Conservation (phyloP, 2,329 filamentous ascomycete species). For the Fonsecaea monophora region DNA sequence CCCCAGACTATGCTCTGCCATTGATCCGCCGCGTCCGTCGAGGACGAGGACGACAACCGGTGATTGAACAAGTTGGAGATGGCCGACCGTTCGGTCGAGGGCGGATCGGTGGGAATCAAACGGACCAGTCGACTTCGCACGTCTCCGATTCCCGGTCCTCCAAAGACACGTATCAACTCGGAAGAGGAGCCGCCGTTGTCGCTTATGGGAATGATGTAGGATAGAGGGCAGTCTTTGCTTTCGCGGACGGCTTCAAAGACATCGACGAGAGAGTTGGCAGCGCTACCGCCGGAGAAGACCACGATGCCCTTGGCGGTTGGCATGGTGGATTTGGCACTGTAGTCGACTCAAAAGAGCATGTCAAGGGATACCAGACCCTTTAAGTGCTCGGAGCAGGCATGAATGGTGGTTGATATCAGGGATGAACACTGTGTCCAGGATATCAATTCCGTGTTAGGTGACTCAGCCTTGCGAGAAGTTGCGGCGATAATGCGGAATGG, state of each 20-base stretch:
- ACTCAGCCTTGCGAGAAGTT: neutral
- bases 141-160: slow-evolving; percentile 85
- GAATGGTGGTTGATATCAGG: neutral
- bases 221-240: slow-evolving; percentile 71
- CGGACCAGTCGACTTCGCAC: slow-evolving; percentile 84
- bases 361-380: neutral
- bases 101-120: slow-evolving; percentile 74
- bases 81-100: slow-evolving; percentile 70
- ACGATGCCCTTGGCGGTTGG: slow-evolving; percentile 65
- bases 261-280: slow-evolving; percentile 92
- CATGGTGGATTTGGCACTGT: slow-evolving; percentile 13
- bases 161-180: slow-evolving; percentile 92
- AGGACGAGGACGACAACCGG: slow-evolving; percentile 70
- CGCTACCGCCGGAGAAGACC: slow-evolving; percentile 89
- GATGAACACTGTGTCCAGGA: neutral
- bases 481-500: neutral
- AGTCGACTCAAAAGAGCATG: neutral
- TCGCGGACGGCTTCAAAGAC: slow-evolving; percentile 74
- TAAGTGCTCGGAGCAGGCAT: neutral
- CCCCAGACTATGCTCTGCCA: slow-evolving; percentile 92
- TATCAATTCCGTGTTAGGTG: neutral
- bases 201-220: slow-evolving; percentile 91
- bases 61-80: slow-evolving; percentile 89
- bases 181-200: slow-evolving; percentile 96
- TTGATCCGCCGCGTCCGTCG: slow-evolving; percentile 68